phyloP scores from a whole-genome alignment of 139 green algal species.

The Volvox reticuliferus region DNA sequence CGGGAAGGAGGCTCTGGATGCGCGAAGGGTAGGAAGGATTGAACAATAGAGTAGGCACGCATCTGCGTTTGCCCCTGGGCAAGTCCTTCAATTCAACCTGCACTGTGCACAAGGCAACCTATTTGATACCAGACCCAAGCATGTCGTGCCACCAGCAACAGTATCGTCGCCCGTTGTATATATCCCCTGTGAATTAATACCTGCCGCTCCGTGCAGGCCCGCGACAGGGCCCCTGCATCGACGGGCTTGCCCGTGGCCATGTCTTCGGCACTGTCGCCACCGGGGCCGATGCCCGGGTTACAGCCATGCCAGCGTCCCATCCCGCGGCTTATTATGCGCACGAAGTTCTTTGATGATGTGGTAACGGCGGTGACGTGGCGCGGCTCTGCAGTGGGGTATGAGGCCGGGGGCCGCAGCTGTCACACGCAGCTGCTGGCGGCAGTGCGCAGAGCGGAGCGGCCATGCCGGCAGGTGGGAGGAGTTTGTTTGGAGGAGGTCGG shows the following conservation, averaged over 20 bases:
- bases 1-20: conserved; percentile 46
- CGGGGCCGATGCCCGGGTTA: not conserved
- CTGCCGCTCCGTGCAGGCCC: not conserved
- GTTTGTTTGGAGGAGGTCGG: not conserved
- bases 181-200: too few relatives aligned
- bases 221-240: not conserved
- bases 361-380: not conserved
- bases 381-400: not conserved
- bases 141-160: too few relatives aligned
- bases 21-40: conserved; percentile 13
- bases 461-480: conserved; percentile 13
- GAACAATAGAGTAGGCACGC: too few relatives aligned
- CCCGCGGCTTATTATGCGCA: conserved; percentile 55
- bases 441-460: not conserved
- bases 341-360: conserved; percentile 57
- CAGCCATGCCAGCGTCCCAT: conserved; percentile 14
- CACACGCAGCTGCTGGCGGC: not conserved
- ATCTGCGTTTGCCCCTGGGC: too few relatives aligned
- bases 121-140: too few relatives aligned
- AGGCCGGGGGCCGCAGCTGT: not conserved
- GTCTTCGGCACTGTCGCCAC: not conserved
- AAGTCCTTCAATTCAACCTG: too few relatives aligned
- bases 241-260: too few relatives aligned
- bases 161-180: too few relatives aligned
- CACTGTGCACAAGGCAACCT: too few relatives aligned